A percentile compares a stretch with the other conserved stretches of the same genome.
phyloP scores from a whole-genome alignment of 306 rosid species.

The Pterocarpus macrocarpus region DNA sequence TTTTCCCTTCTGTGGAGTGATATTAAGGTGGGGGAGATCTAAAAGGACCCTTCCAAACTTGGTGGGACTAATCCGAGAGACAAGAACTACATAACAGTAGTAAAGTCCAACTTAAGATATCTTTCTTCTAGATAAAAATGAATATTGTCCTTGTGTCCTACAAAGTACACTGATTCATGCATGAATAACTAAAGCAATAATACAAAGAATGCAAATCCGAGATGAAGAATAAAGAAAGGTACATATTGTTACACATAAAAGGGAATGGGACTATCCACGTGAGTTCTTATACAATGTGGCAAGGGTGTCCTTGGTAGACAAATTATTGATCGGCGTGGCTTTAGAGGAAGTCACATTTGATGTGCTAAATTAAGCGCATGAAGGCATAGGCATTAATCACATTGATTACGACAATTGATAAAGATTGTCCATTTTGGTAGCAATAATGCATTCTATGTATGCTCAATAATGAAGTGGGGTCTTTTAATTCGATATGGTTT shows the following conservation, averaged over 20 bases:
- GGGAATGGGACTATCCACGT: constrained; percentile 42
- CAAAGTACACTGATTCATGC: constrained; percentile 41
- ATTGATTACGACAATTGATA: constrained; percentile 44
- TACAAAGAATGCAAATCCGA: constrained; percentile 32
- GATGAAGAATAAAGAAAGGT: constrained; percentile 38
- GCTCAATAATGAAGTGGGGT: constrained; percentile 49
- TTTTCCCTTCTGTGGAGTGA: neutral
- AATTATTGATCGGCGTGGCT: constrained; percentile 49
- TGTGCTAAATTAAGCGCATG: constrained; percentile 39
- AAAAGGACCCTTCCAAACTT: constrained; percentile 32
- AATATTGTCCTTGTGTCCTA: constrained; percentile 38
- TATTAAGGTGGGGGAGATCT: constrained; percentile 9
- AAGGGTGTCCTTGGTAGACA: constrained; percentile 26
- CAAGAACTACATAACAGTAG: constrained; percentile 26
- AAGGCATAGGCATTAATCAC: constrained; percentile 28
- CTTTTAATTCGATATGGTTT: constrained; percentile 14
- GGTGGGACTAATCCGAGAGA: constrained; percentile 44
- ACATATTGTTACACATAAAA: constrained; percentile 7
- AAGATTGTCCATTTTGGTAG: constrained; percentile 29
- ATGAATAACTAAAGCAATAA: constrained; percentile 42
- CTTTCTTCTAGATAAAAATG: constrained; percentile 26
- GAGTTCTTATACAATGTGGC: constrained; percentile 38
- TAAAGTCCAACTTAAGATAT: constrained; percentile 22
- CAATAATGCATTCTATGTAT: constrained; percentile 47
- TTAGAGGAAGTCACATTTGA: constrained; percentile 39